Base-by-base conservation (phyloP, 139 green algal species). In the Ettlia oleoabundans region DNA sequence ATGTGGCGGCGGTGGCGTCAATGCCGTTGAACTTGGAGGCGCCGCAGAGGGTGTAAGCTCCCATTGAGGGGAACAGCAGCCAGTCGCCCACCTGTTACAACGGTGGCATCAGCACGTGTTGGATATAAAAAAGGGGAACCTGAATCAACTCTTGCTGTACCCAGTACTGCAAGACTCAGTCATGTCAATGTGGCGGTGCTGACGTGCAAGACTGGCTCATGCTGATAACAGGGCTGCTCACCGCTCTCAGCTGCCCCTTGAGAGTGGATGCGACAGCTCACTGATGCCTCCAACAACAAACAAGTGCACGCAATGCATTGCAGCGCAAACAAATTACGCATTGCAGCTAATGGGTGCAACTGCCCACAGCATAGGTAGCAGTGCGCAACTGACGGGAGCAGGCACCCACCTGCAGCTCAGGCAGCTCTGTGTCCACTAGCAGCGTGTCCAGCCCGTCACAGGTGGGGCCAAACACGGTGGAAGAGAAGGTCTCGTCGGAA, bases 21-120 rank as follows among this genome's bases (percentile, higher is more conserved):
- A 94, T 88, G 66, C 88, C 94, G 79, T 97, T 97, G 85, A 97
- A 97, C 82, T 94, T 89, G 70, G 88, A 95, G 3, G 94, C 95
- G 28, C 94, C 96, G 26, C 92, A 91, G 1, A 96, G 82, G 1
- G 95, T 98, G 90, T 99, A 99, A 4, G 96, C 96, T 35, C 96
- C 96, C 77, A 97, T 95, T 77, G 92, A 88, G 33, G 92, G 87
- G 86, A 98, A 99, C 61, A 95, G 81, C 64, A 99, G 86, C 93
- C 93, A 99, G 86, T 99, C 96, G n/a, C 96, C 96, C 53, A 93
- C 90, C 42, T 87, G 73, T 26, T 86, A 83, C 62, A 96, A 81
- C 76, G 92, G 65, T 2, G 92, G 92, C 65, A 97, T 28, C 2
- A 24, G 33, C 19, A 72, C 13, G 65, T 18, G 47, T 10, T 2